phyloP scores from a whole-genome alignment of 2,329 filamentous ascomycete genomes.

The Talaromyces albobiverticillius region DNA sequence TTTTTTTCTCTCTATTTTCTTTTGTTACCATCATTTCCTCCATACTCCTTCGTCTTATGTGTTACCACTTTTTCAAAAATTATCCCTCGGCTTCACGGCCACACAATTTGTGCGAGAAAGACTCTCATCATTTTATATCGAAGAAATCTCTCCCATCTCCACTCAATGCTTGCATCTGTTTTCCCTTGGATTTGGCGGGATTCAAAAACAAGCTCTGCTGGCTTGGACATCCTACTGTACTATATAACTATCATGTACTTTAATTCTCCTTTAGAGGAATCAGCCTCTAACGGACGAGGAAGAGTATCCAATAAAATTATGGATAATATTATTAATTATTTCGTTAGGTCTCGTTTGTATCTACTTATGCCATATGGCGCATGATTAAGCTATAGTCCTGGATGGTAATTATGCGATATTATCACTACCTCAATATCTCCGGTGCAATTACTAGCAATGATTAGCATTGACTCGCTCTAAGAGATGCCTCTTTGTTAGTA shows the following conservation, averaged over 20 bases:
- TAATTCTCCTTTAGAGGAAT: conserved; percentile 2
- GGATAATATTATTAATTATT: not conserved
- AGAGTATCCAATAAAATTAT: not conserved
- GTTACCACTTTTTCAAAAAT: conserved; percentile 5
- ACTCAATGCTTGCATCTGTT: conserved; percentile 12
- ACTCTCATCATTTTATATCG: not conserved
- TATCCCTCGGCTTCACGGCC: conserved; percentile 9
- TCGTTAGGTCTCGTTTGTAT: no score
- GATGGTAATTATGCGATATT: no score
- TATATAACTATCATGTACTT: conserved; percentile 11
- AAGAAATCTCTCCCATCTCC: conserved; percentile 11
- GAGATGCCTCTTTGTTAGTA: no score
- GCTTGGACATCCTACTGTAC: conserved; percentile 8
- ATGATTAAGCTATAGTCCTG: no score
- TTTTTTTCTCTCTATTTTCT: not conserved
- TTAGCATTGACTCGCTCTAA: no score
- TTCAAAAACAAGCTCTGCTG: conserved; percentile 5
- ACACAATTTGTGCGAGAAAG: not conserved
- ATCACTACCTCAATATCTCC: no score
- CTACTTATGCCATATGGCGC: no score
- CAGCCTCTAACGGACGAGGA: not conserved
- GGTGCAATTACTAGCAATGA: no score
- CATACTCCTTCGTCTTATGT: conserved; percentile 8
- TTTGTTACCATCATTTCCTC: conserved; percentile 3
- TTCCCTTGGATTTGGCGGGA: conserved; percentile 6